Conservation (phyloP, 2,329 filamentous ascomycete genomes). For the Metarhizium robertsii region DNA sequence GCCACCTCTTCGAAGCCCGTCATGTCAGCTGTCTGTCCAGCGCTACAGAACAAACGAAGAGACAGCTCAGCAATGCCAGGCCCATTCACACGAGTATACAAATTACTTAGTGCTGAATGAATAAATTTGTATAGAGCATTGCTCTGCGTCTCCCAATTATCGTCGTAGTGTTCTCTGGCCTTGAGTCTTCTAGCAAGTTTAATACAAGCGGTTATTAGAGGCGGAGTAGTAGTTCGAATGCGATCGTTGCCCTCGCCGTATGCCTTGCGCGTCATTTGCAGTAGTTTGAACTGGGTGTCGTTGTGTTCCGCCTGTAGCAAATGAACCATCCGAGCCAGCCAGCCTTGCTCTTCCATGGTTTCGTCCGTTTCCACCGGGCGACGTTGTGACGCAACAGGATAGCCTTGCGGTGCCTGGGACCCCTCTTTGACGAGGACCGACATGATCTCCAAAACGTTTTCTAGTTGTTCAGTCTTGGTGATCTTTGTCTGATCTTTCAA, state of each 20-base stretch:
- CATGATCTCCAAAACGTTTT: slow-evolving; percentile 80
- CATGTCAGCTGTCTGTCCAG: slow-evolving; percentile 87
- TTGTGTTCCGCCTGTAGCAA: slow-evolving; percentile 76
- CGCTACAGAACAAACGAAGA: slow-evolving; percentile 80
- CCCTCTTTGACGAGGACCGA: slow-evolving; percentile 92
- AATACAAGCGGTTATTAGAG: slow-evolving; percentile 80
- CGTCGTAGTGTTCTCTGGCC: slow-evolving; percentile 71
- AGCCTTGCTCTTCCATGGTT: slow-evolving; percentile 95
- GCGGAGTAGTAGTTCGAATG: slow-evolving; percentile 90
- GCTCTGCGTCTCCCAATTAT: slow-evolving; percentile 53
- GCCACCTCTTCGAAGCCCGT: slow-evolving; percentile 89
- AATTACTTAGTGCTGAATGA: slow-evolving; percentile 74
- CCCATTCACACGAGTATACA: slow-evolving; percentile 76
- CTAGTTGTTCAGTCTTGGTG: slow-evolving; percentile 66
- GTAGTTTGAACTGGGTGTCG: slow-evolving; percentile 86
- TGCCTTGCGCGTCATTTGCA: slow-evolving; percentile 79
- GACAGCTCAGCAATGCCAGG: slow-evolving; percentile 77
- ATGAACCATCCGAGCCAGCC: slow-evolving; percentile 88
- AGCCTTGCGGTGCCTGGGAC: slow-evolving; percentile 71
- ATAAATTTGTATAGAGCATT: slow-evolving; percentile 92
- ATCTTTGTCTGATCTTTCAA: slow-evolving; percentile 75
- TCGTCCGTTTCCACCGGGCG: slow-evolving; percentile 83
- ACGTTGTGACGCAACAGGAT: slow-evolving; percentile 70
- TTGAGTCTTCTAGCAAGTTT: slow-evolving; percentile 87
- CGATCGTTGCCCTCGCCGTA: slow-evolving; percentile 90